These are phyloP conservation scores for Alnus rubra DNA, from an alignment of 306 rosid species.

Conservation along the genomic window DNA sequence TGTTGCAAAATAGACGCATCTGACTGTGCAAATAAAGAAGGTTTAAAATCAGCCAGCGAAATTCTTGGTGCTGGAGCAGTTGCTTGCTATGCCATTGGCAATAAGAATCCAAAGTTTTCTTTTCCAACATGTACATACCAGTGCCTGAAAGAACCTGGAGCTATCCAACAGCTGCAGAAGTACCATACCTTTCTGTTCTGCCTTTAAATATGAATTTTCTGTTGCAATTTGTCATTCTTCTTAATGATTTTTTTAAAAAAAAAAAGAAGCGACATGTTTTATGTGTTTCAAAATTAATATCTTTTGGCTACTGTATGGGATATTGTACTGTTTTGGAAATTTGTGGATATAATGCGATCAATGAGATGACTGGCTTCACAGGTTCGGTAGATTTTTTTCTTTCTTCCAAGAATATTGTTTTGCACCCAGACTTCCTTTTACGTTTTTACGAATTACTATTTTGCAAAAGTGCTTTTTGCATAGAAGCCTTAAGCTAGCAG, in stretches of 20 bases:
- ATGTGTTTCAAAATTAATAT: slow-evolving; percentile 3
- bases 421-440: background rate
- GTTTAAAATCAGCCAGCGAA: slow-evolving; percentile 67
- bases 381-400: background rate
- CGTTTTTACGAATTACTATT: background rate
- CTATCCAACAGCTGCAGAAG: slow-evolving; percentile 68
- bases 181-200: slow-evolving; percentile 34
- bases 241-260: background rate
- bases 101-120: slow-evolving; percentile 53
- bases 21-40: slow-evolving; percentile 44
- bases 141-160: slow-evolving; percentile 49
- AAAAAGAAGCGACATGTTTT: slow-evolving; percentile 8
- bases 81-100: slow-evolving; percentile 71
- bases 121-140: slow-evolving; percentile 70
- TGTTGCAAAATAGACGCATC: slow-evolving; percentile 58
- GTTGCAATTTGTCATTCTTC: slow-evolving; percentile 3
- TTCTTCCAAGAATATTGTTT: background rate
- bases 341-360: background rate
- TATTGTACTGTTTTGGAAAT: background rate
- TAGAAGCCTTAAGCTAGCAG: background rate
- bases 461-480: background rate
- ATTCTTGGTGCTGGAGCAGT: slow-evolving; percentile 83
- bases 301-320: background rate
- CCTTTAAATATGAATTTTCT: slow-evolving; percentile 19
- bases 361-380: background rate